Percentiles rank a stretch among this genome's conserved stretches.
Conservation (phyloP, 176 grass and related monocot genomes). For the Triticum monococcum region DNA sequence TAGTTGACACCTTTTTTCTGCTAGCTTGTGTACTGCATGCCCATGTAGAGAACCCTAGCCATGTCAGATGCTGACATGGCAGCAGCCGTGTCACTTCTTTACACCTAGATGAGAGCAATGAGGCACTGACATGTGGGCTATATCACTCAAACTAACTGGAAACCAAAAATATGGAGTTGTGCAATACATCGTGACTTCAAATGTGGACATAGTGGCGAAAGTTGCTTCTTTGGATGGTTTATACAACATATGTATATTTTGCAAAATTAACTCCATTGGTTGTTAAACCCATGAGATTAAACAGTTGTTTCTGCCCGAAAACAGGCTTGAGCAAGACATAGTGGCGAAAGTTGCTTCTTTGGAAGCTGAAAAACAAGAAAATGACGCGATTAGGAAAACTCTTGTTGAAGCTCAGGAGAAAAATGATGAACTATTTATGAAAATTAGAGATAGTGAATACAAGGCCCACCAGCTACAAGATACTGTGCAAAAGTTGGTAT, state of each 20-base stretch:
- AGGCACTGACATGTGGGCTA: background rate
- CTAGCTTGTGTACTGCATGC: background rate
- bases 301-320: conserved; percentile 13
- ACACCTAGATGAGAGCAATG: background rate
- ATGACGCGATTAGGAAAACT: conserved; percentile 40
- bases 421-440: conserved; percentile 45
- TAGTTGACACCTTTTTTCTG: background rate
- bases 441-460: conserved; percentile 51
- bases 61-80: background rate
- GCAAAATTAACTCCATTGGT: background rate
- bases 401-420: conserved; percentile 57
- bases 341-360: conserved; percentile 22
- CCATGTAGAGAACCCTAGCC: background rate
- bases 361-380: conserved; percentile 59
- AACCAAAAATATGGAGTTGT: background rate
- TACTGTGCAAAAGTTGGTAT: conserved; percentile 55
- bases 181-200: background rate
- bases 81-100: background rate
- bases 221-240: background rate
- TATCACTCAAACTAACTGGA: background rate
- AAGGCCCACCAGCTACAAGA: conserved; percentile 55
- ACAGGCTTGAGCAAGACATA: conserved; percentile 59
- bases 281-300: conserved; percentile 19
- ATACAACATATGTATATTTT: background rate
- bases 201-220: too few relatives aligned